phyloP scores from a whole-genome alignment of 176 grass and related monocot species.

The Stipa capillata region DNA sequence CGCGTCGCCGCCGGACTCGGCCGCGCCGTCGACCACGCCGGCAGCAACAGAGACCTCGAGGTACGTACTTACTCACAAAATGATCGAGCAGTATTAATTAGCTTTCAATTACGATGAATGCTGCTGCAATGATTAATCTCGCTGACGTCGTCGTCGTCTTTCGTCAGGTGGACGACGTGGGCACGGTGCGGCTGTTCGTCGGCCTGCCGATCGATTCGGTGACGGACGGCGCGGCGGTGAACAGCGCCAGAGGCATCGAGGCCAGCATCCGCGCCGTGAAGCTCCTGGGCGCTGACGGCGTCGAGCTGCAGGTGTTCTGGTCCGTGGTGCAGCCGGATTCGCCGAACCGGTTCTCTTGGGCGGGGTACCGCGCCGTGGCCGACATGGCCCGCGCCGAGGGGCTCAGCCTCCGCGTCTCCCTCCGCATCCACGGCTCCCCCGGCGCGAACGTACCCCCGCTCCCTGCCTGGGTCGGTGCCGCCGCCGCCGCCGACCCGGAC shows the following conservation, averaged over 20 bases:
- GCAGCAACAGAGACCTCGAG: not conserved
- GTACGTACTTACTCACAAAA: not conserved
- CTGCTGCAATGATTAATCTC: too few species aligned
- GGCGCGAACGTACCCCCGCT: conserved; percentile 19
- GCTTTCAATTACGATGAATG: not conserved
- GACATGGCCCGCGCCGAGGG: conserved; percentile 66
- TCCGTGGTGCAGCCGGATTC: conserved; percentile 51
- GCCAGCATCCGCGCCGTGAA: conserved; percentile 60
- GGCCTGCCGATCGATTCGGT: conserved; percentile 69
- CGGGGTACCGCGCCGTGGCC: conserved; percentile 44
- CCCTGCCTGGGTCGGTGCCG: conserved; percentile 39
- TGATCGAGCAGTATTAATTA: not conserved
- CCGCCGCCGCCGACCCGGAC: conserved; percentile 41
- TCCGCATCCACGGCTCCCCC: conserved; percentile 43
- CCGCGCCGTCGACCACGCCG: not conserved
- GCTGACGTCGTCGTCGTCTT: too few species aligned
- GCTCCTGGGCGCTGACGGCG: conserved; percentile 68
- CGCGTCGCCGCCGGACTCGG: not conserved
- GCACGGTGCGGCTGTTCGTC: conserved; percentile 44
- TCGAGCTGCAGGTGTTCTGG: conserved; percentile 89
- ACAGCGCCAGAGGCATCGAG: conserved; percentile 42
- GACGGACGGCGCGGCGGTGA: conserved; percentile 33
- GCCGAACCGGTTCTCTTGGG: conserved; percentile 42
- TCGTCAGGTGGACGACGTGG: conserved; percentile 32
- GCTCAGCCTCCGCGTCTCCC: conserved; percentile 59